Evolutionary conservation across 2,329 filamentous ascomycete species (phyloP).

Genomic region (Aspergillus sp.): DNA sequence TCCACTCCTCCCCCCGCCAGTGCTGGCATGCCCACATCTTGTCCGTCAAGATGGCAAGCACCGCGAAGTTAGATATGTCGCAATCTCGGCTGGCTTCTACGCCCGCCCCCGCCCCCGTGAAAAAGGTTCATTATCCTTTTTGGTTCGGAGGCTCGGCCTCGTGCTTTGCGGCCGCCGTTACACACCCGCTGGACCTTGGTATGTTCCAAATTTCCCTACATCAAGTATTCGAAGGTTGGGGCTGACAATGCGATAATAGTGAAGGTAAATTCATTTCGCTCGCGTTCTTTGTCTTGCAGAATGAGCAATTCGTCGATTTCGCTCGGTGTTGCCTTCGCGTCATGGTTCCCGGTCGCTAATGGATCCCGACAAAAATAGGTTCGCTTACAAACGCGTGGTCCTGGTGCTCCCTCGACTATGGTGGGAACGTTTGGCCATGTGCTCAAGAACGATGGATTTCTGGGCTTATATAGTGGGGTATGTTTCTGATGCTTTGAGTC

Average conservation of each 20-base stretch:
- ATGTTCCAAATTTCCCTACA: conserved; percentile 39
- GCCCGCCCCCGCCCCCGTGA: conserved; percentile 16
- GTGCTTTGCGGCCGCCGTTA: conserved; percentile 86
- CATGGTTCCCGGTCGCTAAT: conserved; percentile 9
- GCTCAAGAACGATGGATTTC: conserved; percentile 69
- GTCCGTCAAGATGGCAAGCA: conserved; percentile 35
- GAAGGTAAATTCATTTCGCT: conserved; percentile 45
- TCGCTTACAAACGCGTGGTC: conserved; percentile 78
- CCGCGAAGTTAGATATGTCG: conserved; percentile 32
- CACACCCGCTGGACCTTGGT: conserved; percentile 91
- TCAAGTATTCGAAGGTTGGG: not conserved
- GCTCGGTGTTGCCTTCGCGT: not conserved
- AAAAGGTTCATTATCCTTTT: conserved; percentile 66
- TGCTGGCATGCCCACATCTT: conserved; percentile 21
- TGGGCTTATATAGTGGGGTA: conserved; percentile 82
- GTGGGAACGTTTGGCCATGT: conserved; percentile 82
- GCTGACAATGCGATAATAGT: conserved; percentile 44
- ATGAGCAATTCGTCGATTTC: not conserved
- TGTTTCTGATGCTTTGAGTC: conserved; percentile 22
- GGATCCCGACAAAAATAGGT: conserved; percentile 55
- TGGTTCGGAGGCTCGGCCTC: conserved; percentile 98
- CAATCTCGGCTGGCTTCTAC: conserved; percentile 21
- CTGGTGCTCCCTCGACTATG: conserved; percentile 77
- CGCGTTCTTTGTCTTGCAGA: not conserved
- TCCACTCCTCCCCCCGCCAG: conserved; percentile 10